These are phyloP conservation scores for Avena eriantha DNA, from an alignment of 176 grass and related monocot genomes.

Conservation along the genomic window DNA sequence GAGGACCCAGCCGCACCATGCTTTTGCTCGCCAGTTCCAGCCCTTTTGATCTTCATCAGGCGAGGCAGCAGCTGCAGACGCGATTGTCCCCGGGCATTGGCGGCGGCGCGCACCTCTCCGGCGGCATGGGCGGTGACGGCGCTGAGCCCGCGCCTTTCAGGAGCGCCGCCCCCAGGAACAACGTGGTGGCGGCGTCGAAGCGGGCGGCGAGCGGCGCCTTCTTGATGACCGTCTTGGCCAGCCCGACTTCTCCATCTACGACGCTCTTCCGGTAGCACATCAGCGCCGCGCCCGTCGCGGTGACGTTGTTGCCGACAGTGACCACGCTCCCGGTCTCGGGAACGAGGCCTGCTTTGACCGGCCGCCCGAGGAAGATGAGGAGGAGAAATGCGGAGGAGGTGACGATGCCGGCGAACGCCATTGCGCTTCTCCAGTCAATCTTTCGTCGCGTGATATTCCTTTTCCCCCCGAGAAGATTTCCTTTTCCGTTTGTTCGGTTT, in stretches of 20 bases:
- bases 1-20: not conserved
- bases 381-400: not conserved
- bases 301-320: not conserved
- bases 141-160: not conserved
- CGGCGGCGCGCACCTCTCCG: not conserved
- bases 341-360: not conserved
- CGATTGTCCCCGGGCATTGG: not conserved
- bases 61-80: not conserved
- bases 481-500: not conserved
- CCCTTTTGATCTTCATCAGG: not conserved
- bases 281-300: not conserved
- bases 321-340: too few relatives aligned
- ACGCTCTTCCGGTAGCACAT: not conserved
- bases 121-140: not conserved
- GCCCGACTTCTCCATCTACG: not conserved
- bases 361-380: not conserved
- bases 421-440: not conserved
- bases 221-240: not conserved
- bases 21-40: not conserved
- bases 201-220: too few relatives aligned
- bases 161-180: not conserved
- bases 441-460: not conserved
- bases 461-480: not conserved
- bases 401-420: not conserved
- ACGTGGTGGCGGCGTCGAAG: too few relatives aligned